These are phyloP conservation scores for Artemisia tridentata DNA, from an alignment of 129 eudicot species.

Conservation along the genomic window DNA sequence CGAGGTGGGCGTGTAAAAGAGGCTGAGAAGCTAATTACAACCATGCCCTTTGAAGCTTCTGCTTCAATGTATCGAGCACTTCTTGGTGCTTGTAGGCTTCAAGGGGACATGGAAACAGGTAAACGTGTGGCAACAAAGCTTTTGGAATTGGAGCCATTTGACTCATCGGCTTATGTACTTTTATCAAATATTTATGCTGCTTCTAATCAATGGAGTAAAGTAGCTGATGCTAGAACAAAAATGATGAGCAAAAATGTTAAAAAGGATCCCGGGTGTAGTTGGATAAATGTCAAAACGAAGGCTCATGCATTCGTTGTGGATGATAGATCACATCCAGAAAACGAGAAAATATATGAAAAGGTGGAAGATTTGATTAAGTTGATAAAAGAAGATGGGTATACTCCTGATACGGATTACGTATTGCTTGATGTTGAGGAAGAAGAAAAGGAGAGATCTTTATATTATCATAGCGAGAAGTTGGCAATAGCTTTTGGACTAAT, in stretches of 20 bases:
- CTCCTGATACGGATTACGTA: constrained; percentile 20
- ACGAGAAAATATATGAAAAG: constrained; percentile 28
- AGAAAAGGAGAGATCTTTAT: constrained; percentile 42
- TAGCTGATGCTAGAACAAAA: constrained; percentile 32
- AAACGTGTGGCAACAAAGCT: constrained; percentile 44
- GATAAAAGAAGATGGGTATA: constrained; percentile 42
- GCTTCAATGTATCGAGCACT: constrained; percentile 49
- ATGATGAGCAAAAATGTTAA: constrained; percentile 44
- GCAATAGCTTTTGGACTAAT: constrained; percentile 52
- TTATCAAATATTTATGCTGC: constrained; percentile 43
- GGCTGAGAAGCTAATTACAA: constrained; percentile 41
- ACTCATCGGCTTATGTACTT: constrained; percentile 46
- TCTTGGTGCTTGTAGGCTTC: constrained; percentile 49
- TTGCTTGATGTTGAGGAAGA: constrained; percentile 46
- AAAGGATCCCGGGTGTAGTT: constrained; percentile 55
- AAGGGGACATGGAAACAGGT: constrained; percentile 47
- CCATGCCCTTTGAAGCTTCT: constrained; percentile 43
- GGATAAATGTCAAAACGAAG: constrained; percentile 41
- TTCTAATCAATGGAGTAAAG: constrained; percentile 49
- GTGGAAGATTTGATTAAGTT: constrained; percentile 38
- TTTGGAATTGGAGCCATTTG: constrained; percentile 42
- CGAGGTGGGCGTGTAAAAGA: constrained; percentile 45
- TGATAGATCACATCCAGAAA: constrained; percentile 42
- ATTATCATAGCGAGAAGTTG: constrained; percentile 57
- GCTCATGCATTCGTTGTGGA: constrained; percentile 47